Evolutionary conservation across 331 rosid species (phyloP), one percentile per base, ranked within the genome.

Genomic region (Dryas integrifolia): DNA sequence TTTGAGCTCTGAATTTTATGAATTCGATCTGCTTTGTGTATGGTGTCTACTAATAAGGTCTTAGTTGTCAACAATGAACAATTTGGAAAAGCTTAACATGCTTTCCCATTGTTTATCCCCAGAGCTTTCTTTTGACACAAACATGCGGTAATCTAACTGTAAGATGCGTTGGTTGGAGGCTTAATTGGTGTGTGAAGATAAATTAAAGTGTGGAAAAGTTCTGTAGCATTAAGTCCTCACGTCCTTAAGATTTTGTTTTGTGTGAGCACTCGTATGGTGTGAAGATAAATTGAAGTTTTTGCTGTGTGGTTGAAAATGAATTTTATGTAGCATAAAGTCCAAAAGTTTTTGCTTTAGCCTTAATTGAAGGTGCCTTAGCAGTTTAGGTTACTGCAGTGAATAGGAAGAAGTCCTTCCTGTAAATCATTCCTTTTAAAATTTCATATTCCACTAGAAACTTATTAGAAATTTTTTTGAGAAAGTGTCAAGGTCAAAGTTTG

Each of bases 1-100:
- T 78, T 79, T 79, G 85, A 84, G 81, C 77, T 79, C 84, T 76
- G 80, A 76, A 79, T 81, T 76, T 67, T 62, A 38, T 52, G 14
- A 38, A 46, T 7, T 58, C 55, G 15, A 16, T 67, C 68, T 14
- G 38, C 7, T 5, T 58, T 50, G 39, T 61, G 67, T 61, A 40
- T 8, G 7, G 39, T 10, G 0, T 1, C 3, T 40, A 35, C 6
- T 35, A 13, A n/a, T 11, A 0, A 5, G 35, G 21, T 35, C 15
- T 59, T 10, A n/a, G 11, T 7, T 14, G 16, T 60, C 9, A 35
- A 60, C 12, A n/a, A 53, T 8, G 13, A 30, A n/a, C 7, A 16
- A 4, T 15, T n/a, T 10, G 67, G 67, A 39, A 62, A n/a, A n/a
- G 47, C 18, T 3, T 5, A n/a, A 62, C 67, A 3, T 40, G 49